A percentile compares a stretch with the other conserved stretches of the same genome.
Conservation (phyloP, 768 basidiomycete species). For the Polyporus arcularius region DNA sequence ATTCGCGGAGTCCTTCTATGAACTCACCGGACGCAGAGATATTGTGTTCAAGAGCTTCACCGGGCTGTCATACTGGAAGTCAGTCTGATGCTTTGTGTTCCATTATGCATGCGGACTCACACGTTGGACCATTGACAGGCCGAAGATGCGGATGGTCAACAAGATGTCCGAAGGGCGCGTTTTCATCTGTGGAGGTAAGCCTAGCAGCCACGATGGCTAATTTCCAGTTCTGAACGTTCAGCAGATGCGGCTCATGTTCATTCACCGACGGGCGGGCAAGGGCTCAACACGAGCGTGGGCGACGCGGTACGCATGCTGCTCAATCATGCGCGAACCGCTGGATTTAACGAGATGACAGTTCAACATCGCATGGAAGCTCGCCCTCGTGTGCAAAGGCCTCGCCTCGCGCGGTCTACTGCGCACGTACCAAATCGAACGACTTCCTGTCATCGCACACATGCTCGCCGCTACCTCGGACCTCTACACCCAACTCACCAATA, state of each 20-base stretch:
- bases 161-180: conserved; percentile 44
- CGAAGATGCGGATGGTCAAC: conserved; percentile 51
- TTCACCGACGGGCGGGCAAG: conserved; percentile 44
- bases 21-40: conserved; percentile 29
- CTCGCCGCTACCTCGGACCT: conserved; percentile 26
- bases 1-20: conserved; percentile 33
- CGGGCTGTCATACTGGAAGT: conserved; percentile 27
- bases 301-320: conserved; percentile 19
- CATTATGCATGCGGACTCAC: neutral
- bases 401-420: conserved; percentile 27
- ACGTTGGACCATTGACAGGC: conserved; percentile 27
- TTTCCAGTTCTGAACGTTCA: neutral
- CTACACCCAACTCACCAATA: neutral
- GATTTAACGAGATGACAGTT: conserved; percentile 14
- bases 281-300: conserved; percentile 32
- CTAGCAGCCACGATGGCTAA: neutral
- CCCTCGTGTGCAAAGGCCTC: conserved; percentile 29
- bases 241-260: conserved; percentile 53
- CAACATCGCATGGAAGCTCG: conserved; percentile 35
- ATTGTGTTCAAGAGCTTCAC: conserved; percentile 33
- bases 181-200: conserved; percentile 47
- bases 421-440: conserved; percentile 32
- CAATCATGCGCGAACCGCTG: no score
- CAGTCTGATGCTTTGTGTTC: conserved; percentile 20
- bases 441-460: conserved; percentile 32